Evolutionary conservation across 306 rosid species (phyloP), one percentile per base, ranked within the genome.

Genomic region (Ormosia emarginata): DNA sequence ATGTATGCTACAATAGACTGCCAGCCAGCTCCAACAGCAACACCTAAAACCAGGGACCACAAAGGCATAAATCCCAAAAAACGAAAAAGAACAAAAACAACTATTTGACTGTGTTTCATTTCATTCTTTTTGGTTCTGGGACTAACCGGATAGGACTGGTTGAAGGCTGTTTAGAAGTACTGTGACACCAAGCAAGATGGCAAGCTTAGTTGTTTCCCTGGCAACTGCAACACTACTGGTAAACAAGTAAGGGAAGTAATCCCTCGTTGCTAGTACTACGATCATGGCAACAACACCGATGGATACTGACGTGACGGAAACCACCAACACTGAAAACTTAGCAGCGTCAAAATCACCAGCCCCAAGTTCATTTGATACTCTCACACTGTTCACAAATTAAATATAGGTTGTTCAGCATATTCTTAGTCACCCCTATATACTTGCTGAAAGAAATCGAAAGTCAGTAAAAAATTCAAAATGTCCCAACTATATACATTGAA

Each of bases 11-110:
- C 90, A 17, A 94, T 75, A 72, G 93, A 33, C 81, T 92, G 98
- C 98, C 98, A 92, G 4, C 97, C 98, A 36, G 95, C 97, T 82
- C 98, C 98, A 79, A 94, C 76, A 75, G 95, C 98, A 77, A 94
- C 98, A 77, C 98, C 97, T 94, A 79, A 67, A 67, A 67, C 43
- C 44, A 79, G n/a, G 4, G n/a, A 65, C 56, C 68, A n/a, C 46
- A 64, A 73, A 41, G 40, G 2, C 7, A 77, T 14, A 9, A n/a
- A 39, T 53, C 17, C 37, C n/a, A 4, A 8, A 14, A 14, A 17
- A 12, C 44, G 3, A 29, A 12, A 0, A 34, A 63, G 44, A 2
- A 3, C 7, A 4, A 7, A 13, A 43, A 37, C 6, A 7, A 14
- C 14, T 67, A 3, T 37, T 37, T 79, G 53, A 29, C 0, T n/a